Percentiles rank a stretch among this genome's conserved stretches.
Evolutionary conservation across 768 basidiomycete genomes (phyloP).

Genomic region (Mycena floridula): DNA sequence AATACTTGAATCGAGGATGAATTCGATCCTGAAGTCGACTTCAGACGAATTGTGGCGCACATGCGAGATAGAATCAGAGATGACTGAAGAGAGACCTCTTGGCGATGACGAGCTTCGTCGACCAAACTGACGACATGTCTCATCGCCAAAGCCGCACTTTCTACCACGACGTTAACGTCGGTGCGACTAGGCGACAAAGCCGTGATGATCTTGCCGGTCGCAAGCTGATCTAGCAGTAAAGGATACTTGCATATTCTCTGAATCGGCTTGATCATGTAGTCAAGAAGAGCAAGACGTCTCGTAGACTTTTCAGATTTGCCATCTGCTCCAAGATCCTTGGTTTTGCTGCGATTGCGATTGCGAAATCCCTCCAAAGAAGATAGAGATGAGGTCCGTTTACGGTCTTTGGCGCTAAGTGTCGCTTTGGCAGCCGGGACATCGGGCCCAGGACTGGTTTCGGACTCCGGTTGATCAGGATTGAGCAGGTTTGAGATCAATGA

Average conservation of each 20-base stretch:
- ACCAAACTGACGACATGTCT: slow-evolving; percentile 70
- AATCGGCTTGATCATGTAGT: slow-evolving; percentile 96
- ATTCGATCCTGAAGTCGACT: slow-evolving; percentile 15
- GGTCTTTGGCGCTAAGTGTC: slow-evolving; percentile 16
- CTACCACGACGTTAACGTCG: slow-evolving; percentile 38
- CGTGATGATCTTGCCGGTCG: slow-evolving; percentile 25
- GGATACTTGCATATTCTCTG: slow-evolving; percentile 96
- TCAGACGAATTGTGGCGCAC: slow-evolving; percentile 23
- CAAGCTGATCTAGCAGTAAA: slow-evolving; percentile 75
- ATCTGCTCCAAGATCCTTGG: background rate
- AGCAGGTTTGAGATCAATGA: slow-evolving; percentile 24
- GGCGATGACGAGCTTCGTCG: slow-evolving; percentile 69
- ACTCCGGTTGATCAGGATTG: slow-evolving; percentile 14
- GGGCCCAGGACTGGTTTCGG: slow-evolving; percentile 14
- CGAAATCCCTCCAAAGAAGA: slow-evolving; percentile 28
- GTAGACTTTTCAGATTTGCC: background rate
- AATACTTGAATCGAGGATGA: slow-evolving; percentile 30
- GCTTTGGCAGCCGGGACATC: slow-evolving; percentile 9
- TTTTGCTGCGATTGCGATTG: background rate
- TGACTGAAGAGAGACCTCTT: slow-evolving; percentile 61
- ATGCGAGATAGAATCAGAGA: slow-evolving; percentile 67
- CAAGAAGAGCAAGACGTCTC: slow-evolving; percentile 58
- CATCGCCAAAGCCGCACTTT: slow-evolving; percentile 64
- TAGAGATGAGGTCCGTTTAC: slow-evolving; percentile 41
- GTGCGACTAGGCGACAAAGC: slow-evolving; percentile 15